Conservation (phyloP, 495 filamentous ascomycete species). For the Aspergillus hancockii region DNA sequence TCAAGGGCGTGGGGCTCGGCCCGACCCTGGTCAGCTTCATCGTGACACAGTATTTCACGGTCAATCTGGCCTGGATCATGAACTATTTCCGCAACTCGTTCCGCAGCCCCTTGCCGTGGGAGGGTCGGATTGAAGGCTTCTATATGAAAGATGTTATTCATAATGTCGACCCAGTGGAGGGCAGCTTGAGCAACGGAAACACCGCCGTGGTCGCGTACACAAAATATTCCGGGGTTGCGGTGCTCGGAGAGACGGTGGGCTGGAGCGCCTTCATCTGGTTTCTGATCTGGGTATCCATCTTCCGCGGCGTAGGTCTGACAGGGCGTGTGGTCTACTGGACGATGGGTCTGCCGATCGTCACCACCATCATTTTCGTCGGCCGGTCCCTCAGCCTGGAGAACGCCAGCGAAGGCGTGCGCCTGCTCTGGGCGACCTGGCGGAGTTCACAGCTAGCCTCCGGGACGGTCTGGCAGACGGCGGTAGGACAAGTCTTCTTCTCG, state of each 20-base stretch:
- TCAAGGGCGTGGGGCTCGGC: conserved; percentile 39
- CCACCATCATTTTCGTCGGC: conserved; percentile 38
- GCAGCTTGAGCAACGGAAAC: conserved; percentile 22
- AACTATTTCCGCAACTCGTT: conserved; percentile 44
- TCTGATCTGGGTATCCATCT: conserved; percentile 40
- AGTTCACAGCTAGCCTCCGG: conserved; percentile 25
- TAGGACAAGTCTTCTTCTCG: conserved; percentile 30
- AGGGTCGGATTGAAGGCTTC: conserved; percentile 34
- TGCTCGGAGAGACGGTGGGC: conserved; percentile 39
- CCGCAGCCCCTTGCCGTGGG: conserved; percentile 39
- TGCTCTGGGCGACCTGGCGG: conserved; percentile 31
- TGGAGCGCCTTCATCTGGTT: conserved; percentile 45
- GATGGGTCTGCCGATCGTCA: conserved; percentile 45
- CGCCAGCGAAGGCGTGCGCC: conserved; percentile 29
- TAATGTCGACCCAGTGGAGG: conserved; percentile 29
- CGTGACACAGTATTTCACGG: conserved; percentile 38
- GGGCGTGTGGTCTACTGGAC: conserved; percentile 46
- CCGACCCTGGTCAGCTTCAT: conserved; percentile 37
- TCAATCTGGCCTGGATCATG: conserved; percentile 46
- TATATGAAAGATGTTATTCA: conserved; percentile 33
- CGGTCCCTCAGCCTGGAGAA: conserved; percentile 35
- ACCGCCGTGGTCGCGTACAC: conserved; percentile 22
- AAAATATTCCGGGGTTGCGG: conserved; percentile 19
- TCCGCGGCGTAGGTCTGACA: conserved; percentile 39
- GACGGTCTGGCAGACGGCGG: conserved; percentile 31